A percentile compares a stretch with the other conserved stretches of the same genome.
phyloP scores from a whole-genome alignment of 768 basidiomycete genomes.

The Suillus fuscotomentosus region DNA sequence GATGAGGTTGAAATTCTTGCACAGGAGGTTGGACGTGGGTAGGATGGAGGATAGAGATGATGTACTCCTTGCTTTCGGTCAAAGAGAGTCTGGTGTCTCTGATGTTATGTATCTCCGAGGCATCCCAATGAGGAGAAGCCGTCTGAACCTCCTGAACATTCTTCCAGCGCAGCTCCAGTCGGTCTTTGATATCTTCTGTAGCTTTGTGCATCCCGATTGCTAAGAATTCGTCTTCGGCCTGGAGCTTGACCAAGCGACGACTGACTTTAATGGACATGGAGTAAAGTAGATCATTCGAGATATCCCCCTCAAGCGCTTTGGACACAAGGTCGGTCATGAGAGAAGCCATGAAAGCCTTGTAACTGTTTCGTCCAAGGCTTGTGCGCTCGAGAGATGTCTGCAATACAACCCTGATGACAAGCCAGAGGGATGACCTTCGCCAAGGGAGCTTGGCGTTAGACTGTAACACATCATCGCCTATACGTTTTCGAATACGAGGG shows the following conservation, averaged over 20 bases:
- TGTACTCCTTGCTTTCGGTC: constrained; percentile 22
- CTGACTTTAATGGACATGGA: constrained; percentile 27
- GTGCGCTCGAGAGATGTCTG: constrained; percentile 28
- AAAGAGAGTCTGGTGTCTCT: constrained; percentile 36
- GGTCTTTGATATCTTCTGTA: constrained; percentile 15
- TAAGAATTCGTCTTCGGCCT: constrained; percentile 16
- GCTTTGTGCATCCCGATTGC: constrained; percentile 32
- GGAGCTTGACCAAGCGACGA: constrained; percentile 27
- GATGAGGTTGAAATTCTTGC: constrained; percentile 1
- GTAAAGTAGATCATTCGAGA: constrained; percentile 27
- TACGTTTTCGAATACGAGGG: constrained; percentile 29
- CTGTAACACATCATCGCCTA: constrained; percentile 31
- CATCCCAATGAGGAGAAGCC: constrained; percentile 22
- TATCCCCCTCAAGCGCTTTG: constrained; percentile 12
- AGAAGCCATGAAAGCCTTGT: constrained; percentile 50
- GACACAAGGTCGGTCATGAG: constrained; percentile 31
- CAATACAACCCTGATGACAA: constrained; percentile 31
- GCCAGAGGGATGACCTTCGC: constrained; percentile 37
- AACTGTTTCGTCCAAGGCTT: constrained; percentile 20
- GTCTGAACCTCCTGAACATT: constrained; percentile 24
- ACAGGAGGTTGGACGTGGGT: constrained; percentile 5
- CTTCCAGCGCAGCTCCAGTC: constrained; percentile 35
- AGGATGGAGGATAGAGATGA: constrained; percentile 19
- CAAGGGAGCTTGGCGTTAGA: constrained; percentile 24
- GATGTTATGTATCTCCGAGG: constrained; percentile 22